Base-by-base conservation (phyloP, 495 filamentous ascomycete species). In the Chaetomium tenue region DNA sequence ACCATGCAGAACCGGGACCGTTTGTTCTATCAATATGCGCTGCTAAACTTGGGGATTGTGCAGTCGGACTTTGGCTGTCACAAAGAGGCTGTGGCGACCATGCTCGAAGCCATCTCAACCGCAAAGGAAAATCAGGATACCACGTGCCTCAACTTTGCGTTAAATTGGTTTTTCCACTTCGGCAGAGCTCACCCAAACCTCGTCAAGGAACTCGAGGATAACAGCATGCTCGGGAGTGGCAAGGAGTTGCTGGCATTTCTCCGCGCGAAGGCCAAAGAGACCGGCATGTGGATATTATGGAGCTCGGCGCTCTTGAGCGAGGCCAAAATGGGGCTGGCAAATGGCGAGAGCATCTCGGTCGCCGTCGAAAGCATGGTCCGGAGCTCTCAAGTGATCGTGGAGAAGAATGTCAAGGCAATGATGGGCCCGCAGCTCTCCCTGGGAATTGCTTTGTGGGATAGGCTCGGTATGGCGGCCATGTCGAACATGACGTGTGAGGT, bases 81-180 rank as follows among this genome's bases (percentile, higher is more conserved):
- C 74, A 82, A 83, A 47, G 94, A 98, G 78, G 92, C 93, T n/a
- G 84, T 97, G 20, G 87, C 89, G 8, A 91, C 92, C 3, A 95
- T 98, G 87, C 84, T 92, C 64, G 94, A 98, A 74, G 91, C 92
- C 3, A 91, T 98, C 16, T 87, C 91, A 0, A 93, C 91, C 33
- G 94, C 94, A 0, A 82, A 93, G 61, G 94, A 98, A 75, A 94
- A 94, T 68, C 87, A 91, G 63, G 94, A 98, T 68, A 90, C 90
- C 82, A 86, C 84, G 9, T 98, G 95, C 72, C 80, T 98, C 44
- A 98, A 97, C 75, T 97, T 96, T 76, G 91, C 91, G 51, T 84
- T 98, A 67, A 96, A 91, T 73, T 98, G 94, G 95, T 81, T 98
- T n/a, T 94, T 95, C 73, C 93, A 97, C 72, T 93, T 98, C 68